Percentiles rank a stretch among this genome's conserved stretches.
Conservation (phyloP, 2,329 filamentous ascomycete genomes). For the Pseudogymnoascus sp. region DNA sequence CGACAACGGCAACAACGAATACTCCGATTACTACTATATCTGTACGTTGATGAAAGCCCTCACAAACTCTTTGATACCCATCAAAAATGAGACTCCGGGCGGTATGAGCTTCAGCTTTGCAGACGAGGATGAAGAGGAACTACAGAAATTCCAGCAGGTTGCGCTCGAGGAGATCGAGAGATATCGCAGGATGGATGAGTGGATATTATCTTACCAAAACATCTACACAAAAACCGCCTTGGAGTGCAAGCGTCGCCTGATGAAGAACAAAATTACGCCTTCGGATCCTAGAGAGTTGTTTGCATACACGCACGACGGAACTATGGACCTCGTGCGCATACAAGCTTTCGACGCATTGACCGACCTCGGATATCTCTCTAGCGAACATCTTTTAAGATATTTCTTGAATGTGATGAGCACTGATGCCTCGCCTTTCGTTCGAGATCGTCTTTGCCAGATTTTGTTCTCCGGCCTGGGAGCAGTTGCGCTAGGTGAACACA, state of each 20-base stretch:
- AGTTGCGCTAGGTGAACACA: constrained; percentile 57
- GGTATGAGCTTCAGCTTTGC: constrained; percentile 35
- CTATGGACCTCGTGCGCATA: constrained; percentile 56
- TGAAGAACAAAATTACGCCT: constrained; percentile 58
- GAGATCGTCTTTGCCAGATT: constrained; percentile 52
- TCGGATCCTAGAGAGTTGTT: constrained; percentile 50
- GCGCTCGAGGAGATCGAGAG: constrained; percentile 59
- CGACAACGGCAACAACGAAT: constrained; percentile 85
- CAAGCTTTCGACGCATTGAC: constrained; percentile 60
- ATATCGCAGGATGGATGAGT: constrained; percentile 62
- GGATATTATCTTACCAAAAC: constrained; percentile 62
- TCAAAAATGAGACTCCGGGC: constrained; percentile 28
- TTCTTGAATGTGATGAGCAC: constrained; percentile 54
- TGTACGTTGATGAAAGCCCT: constrained; percentile 66
- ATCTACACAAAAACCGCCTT: constrained; percentile 58
- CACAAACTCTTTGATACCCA: constrained; percentile 51
- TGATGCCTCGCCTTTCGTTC: constrained; percentile 58
- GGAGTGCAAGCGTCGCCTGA: constrained; percentile 54
- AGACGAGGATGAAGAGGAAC: constrained; percentile 40
- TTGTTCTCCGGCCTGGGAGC: constrained; percentile 55
- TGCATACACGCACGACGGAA: constrained; percentile 60
- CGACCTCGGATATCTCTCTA: constrained; percentile 55
- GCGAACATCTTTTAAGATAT: constrained; percentile 49
- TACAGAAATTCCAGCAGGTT: constrained; percentile 36
- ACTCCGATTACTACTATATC: constrained; percentile 85